A percentile compares a stretch with the other conserved stretches of the same genome.
These are phyloP conservation scores for Arachis hypogaea DNA, from an alignment of 306 rosid genomes.

Conservation along the genomic window DNA sequence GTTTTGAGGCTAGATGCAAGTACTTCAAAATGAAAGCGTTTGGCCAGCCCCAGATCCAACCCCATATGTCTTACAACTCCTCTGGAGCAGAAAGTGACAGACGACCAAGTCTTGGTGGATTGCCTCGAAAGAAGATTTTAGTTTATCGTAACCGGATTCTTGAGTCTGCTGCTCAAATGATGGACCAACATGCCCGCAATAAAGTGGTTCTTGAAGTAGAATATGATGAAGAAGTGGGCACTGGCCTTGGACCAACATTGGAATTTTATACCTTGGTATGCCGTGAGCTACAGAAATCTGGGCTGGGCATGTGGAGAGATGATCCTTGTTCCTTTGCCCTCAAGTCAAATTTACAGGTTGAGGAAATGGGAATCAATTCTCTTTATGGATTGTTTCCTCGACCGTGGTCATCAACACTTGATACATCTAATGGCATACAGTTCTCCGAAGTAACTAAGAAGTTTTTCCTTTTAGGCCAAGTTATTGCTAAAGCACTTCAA, in stretches of 20 bases:
- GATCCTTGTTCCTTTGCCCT: conserved; percentile 50
- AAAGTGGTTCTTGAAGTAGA: conserved; percentile 90
- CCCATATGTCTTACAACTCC: conserved; percentile 55
- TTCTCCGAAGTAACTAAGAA: conserved; percentile 67
- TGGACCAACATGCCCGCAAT: conserved; percentile 71
- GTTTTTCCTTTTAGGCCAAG: conserved; percentile 84
- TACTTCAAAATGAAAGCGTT: conserved; percentile 85
- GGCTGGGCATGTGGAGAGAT: conserved; percentile 90
- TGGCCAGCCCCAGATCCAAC: conserved; percentile 59
- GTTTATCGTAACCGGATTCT: conserved; percentile 73
- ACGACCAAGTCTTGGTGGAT: conserved; percentile 54
- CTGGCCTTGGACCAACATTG: conserved; percentile 98
- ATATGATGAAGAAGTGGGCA: conserved; percentile 95
- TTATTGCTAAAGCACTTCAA: conserved; percentile 89
- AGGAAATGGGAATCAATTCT: conserved; percentile 49
- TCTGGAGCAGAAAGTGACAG: conserved; percentile 54
- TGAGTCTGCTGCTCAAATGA: conserved; percentile 89
- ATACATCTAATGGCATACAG: conserved; percentile 51
- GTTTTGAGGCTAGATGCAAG: conserved; percentile 93
- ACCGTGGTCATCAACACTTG: conserved; percentile 66
- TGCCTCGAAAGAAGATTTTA: conserved; percentile 79
- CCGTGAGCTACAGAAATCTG: conserved; percentile 84
- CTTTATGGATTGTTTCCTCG: conserved; percentile 84
- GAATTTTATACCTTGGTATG: conserved; percentile 95
- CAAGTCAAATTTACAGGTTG: conserved; percentile 44